Evolutionary conservation across 73 alveolate genomes (phyloP).

Genomic region (Paramecium primaurelia): DNA sequence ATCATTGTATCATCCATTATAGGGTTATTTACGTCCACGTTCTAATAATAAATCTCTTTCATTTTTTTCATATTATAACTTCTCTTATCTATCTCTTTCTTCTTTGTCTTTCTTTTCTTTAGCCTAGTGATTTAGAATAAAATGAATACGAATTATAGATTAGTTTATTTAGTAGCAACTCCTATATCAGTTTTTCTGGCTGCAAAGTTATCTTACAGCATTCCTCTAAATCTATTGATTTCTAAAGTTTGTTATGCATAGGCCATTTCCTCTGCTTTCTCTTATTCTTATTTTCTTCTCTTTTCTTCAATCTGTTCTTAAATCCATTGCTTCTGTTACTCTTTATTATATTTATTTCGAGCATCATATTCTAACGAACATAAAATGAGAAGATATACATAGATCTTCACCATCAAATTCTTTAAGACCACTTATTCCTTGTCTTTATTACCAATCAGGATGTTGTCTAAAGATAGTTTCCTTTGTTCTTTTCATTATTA

Average conservation of each 20-base stretch:
- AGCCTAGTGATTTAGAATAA: neutral
- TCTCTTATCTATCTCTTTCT: slow-evolving; percentile 5
- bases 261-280: slow-evolving; percentile 37
- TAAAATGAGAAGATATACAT: neutral
- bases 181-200: slow-evolving; percentile 42
- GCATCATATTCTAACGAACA: slow-evolving; percentile 41
- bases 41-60: neutral
- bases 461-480: slow-evolving; percentile 15
- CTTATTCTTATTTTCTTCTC: slow-evolving; percentile 13
- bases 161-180: slow-evolving; percentile 1
- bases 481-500: slow-evolving; percentile 18
- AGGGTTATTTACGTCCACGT: slow-evolving; percentile 2
- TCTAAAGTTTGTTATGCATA: slow-evolving; percentile 35
- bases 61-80: neutral
- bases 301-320: slow-evolving; percentile 10
- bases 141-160: neutral
- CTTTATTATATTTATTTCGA: slow-evolving; percentile 24
- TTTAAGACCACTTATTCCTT: slow-evolving; percentile 37
- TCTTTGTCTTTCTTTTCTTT: slow-evolving; percentile 45
- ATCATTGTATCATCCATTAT: neutral
- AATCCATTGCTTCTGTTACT: slow-evolving; percentile 38
- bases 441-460: slow-evolving; percentile 15
- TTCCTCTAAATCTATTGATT: slow-evolving; percentile 47
- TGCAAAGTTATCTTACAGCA: slow-evolving; percentile 29
- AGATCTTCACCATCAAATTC: slow-evolving; percentile 50